phyloP scores from a whole-genome alignment of 805 yeast species.

The Sugiyamaella qingdaonensis region DNA sequence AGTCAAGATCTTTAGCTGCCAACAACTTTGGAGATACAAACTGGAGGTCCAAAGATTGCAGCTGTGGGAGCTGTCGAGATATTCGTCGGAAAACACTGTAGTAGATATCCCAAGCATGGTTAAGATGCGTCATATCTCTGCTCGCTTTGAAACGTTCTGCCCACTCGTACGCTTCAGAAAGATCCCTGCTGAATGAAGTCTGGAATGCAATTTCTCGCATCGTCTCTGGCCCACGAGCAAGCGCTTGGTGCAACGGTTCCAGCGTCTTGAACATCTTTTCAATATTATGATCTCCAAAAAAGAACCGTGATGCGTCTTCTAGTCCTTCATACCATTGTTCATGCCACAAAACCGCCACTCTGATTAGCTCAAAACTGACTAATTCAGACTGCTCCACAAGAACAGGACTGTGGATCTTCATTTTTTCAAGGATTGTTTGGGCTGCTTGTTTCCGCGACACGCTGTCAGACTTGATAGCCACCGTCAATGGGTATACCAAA shows the following conservation, averaged over 20 bases:
- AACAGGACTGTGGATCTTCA: constrained; percentile 80
- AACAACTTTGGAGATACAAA: constrained; percentile 89
- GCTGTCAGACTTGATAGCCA: constrained; percentile 91
- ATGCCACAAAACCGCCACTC: constrained; percentile 96
- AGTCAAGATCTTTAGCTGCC: constrained; percentile 69
- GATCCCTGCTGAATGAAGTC: constrained; percentile 88
- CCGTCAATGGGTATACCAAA: constrained; percentile 88
- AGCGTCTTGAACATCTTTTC: constrained; percentile 90
- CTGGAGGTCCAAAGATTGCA: constrained; percentile 81
- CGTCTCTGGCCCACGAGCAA: constrained; percentile 83
- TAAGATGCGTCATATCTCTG: constrained; percentile 79
- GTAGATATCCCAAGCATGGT: constrained; percentile 97
- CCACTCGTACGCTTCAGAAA: constrained; percentile 93
- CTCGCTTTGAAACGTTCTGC: constrained; percentile 78
- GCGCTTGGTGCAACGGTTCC: constrained; percentile 81
- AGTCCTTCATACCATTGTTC: constrained; percentile 97
- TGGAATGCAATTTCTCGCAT: constrained; percentile 88
- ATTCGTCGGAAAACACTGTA: constrained; percentile 90
- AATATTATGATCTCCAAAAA: constrained; percentile 90
- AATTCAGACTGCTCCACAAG: constrained; percentile 89
- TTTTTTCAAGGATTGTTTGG: constrained; percentile 79
- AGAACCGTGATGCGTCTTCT: constrained; percentile 92
- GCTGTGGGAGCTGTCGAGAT: constrained; percentile 80
- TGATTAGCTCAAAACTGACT: constrained; percentile 87
- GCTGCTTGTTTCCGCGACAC: constrained; percentile 90